A percentile compares a stretch with the other conserved stretches of the same genome.
These are phyloP conservation scores for Misopates orontium DNA, from an alignment of 257 asterid species.

Conservation along the genomic window DNA sequence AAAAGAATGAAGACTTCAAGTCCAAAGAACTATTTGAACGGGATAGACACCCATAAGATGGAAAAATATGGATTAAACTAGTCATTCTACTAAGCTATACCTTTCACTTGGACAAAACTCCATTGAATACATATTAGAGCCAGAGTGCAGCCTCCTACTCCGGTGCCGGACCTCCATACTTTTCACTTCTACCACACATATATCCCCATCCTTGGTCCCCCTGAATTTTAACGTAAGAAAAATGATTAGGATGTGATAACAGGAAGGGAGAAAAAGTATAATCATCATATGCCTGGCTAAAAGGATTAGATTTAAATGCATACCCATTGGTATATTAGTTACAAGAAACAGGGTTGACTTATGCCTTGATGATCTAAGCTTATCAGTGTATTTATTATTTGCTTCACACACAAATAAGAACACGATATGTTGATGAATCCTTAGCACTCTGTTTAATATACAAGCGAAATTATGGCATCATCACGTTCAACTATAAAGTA, in stretches of 20 bases:
- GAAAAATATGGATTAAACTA: neutral
- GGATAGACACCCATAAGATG: neutral
- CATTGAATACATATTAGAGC: constrained; percentile 67
- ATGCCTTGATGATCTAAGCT: neutral
- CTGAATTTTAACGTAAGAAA: constrained; percentile 36
- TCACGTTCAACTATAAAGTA: neutral
- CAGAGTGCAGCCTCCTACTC: constrained; percentile 87
- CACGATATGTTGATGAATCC: neutral
- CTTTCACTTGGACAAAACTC: constrained; percentile 95
- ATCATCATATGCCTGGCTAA: constrained; percentile 2
- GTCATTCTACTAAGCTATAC: constrained; percentile 33
- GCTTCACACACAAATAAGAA: neutral
- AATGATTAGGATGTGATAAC: constrained; percentile 18
- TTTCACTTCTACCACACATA: constrained; percentile 80
- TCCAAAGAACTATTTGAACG: neutral
- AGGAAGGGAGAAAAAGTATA: neutral
- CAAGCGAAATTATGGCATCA: neutral
- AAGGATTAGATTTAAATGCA: neutral
- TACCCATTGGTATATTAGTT: neutral
- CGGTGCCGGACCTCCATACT: constrained; percentile 81
- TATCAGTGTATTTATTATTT: neutral
- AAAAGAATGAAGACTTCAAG: neutral
- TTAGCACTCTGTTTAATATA: neutral
- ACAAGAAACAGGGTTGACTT: neutral
- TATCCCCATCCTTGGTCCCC: constrained; percentile 97